Percentiles rank a stretch among this genome's conserved stretches.
phyloP scores from a whole-genome alignment of 495 filamentous ascomycete genomes.

The Tirmania nivea region DNA sequence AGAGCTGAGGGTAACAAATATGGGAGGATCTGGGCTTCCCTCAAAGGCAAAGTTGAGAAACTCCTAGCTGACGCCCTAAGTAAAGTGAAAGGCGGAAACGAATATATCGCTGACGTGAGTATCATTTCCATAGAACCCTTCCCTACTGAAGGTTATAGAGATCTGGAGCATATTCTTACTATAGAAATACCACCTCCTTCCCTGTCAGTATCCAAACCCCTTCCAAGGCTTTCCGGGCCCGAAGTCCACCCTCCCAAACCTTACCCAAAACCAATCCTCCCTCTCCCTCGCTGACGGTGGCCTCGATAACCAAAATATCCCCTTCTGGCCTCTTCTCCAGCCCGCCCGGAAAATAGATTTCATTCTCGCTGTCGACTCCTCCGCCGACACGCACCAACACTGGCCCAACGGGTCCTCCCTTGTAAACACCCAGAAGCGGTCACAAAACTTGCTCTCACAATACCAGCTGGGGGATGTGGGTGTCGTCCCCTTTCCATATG shows the following conservation, averaged over 20 bases:
- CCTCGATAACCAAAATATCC: conserved; percentile 25
- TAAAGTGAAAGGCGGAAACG: not conserved
- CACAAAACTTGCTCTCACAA: conserved; percentile 14
- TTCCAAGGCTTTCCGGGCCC: conserved; percentile 20
- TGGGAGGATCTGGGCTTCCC: no score
- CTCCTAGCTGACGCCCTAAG: no score
- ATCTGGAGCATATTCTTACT: not conserved
- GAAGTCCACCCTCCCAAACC: conserved; percentile 6
- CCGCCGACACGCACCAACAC: conserved; percentile 22
- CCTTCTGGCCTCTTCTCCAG: conserved; percentile 27
- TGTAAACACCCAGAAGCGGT: conserved; percentile 22
- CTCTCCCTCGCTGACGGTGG: conserved; percentile 27
- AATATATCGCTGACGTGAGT: conserved; percentile 9
- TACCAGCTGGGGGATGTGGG: not conserved
- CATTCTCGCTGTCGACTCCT: conserved; percentile 28
- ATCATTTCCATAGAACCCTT: not conserved
- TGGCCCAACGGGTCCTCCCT: conserved; percentile 27
- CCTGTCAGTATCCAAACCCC: conserved; percentile 24
- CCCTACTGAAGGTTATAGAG: not conserved
- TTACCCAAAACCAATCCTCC: conserved; percentile 14
- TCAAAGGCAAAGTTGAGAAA: no score
- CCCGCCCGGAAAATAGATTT: conserved; percentile 23
- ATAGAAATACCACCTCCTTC: not conserved
- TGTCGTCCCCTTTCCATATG: conserved; percentile 22
- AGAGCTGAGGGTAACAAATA: no score